Evolutionary conservation across 2,329 filamentous ascomycete genomes (phyloP).

Genomic region (Ceratocystis albifundus): DNA sequence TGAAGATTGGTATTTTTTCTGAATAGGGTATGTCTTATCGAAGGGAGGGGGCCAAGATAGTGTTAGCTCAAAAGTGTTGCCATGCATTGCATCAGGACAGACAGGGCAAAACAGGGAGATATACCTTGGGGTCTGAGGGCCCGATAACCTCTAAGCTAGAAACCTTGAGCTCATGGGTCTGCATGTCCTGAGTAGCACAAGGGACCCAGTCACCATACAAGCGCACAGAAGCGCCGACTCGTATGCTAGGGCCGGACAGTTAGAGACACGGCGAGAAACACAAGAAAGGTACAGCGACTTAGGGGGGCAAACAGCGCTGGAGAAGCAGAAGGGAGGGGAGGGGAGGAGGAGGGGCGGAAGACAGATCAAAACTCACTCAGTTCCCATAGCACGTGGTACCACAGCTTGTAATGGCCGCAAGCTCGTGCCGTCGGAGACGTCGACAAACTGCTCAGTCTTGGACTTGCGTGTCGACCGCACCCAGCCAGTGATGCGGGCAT

Average conservation of each 20-base stretch:
- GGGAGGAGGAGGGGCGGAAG: too few relatives aligned
- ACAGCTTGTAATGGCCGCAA: slow-evolving; percentile 69
- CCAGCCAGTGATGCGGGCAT: slow-evolving; percentile 61
- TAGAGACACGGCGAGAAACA: slow-evolving; percentile 24
- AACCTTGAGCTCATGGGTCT: slow-evolving; percentile 63
- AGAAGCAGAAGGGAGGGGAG: too few relatives aligned
- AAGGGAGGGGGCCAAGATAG: background rate
- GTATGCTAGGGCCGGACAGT: slow-evolving; percentile 45
- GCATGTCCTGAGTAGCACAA: slow-evolving; percentile 55
- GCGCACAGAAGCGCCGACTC: slow-evolving; percentile 68
- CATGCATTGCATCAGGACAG: background rate
- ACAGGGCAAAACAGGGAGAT: slow-evolving; percentile 27
- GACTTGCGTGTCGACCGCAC: slow-evolving; percentile 76
- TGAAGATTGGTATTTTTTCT: slow-evolving; percentile 88
- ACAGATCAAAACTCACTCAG: slow-evolving; percentile 48
- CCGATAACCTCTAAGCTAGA: slow-evolving; percentile 59
- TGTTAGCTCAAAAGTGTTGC: too few relatives aligned
- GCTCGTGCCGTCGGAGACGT: slow-evolving; percentile 78
- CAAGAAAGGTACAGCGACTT: background rate
- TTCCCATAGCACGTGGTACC: slow-evolving; percentile 56
- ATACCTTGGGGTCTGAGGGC: slow-evolving; percentile 64
- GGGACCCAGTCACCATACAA: slow-evolving; percentile 66
- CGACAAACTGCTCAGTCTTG: slow-evolving; percentile 71
- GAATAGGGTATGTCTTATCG: slow-evolving; percentile 70
- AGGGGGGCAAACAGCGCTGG: too few relatives aligned